phyloP scores from a whole-genome alignment of 108 stramenopile species.

The Nannochloropsis gaditana region DNA sequence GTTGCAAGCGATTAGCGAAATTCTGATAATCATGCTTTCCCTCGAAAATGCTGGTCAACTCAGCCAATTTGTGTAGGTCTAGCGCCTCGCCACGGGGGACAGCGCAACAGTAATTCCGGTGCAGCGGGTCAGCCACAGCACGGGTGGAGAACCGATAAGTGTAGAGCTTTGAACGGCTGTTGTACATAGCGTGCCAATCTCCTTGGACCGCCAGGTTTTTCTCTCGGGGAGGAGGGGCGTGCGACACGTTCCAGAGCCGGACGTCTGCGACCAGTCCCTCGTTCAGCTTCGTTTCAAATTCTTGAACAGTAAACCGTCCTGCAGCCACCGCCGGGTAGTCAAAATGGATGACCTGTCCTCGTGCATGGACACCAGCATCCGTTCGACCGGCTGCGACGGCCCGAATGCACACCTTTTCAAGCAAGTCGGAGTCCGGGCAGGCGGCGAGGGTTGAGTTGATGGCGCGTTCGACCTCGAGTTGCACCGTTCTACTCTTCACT shows the following conservation, averaged over 20 bases:
- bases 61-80: slow-evolving; percentile 31
- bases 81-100: slow-evolving; percentile 12
- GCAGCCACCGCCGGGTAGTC: slow-evolving; percentile 28
- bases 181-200: slow-evolving; percentile 45
- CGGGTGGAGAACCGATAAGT: slow-evolving; percentile 46
- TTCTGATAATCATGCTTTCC: slow-evolving; percentile 51
- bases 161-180: slow-evolving; percentile 42
- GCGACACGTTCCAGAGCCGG: slow-evolving; percentile 39
- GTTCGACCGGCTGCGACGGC: slow-evolving; percentile 39
- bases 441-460: not conserved
- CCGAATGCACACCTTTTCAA: slow-evolving; percentile 31
- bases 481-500: slow-evolving; percentile 33
- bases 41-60: slow-evolving; percentile 25
- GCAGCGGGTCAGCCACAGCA: slow-evolving; percentile 31
- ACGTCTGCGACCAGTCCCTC: slow-evolving; percentile 24
- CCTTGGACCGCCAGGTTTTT: slow-evolving; percentile 7
- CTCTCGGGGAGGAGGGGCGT: slow-evolving; percentile 25
- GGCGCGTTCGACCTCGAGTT: slow-evolving; percentile 25
- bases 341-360: slow-evolving; percentile 39
- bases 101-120: slow-evolving; percentile 34
- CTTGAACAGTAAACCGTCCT: not conserved
- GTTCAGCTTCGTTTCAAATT: not conserved
- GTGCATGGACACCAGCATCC: slow-evolving; percentile 35
- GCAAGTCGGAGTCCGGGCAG: not conserved
- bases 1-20: slow-evolving; percentile 44